Evolutionary conservation across 2,329 filamentous ascomycete genomes (phyloP), one percentile per base, ranked within the genome.

Genomic region (Bipolaris zeicola): DNA sequence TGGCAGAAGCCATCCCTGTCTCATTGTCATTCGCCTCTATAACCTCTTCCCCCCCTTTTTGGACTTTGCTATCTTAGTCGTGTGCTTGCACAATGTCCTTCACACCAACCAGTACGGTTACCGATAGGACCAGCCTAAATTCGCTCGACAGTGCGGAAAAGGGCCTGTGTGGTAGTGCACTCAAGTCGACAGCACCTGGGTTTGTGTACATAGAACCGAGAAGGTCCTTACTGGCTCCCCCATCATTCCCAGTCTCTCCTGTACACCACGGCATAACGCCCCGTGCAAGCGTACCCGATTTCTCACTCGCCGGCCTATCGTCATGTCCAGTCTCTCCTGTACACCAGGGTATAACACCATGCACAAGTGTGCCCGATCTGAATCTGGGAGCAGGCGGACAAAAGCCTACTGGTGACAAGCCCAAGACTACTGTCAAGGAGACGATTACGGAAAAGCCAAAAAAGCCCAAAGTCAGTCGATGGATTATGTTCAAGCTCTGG

Each of bases 241-340:
- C 60, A 3, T 39, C 65, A 1, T 58, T 66, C 5, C 66, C 68
- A 1, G 49, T 57, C 5, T 71, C 70, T 5, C 70, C 72, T 38
- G 62, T 75, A 6, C 72, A 73, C 44, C 67, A 75, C 50, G 71
- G 71, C 7, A 75, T 73, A 37, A 74, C 72, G 37, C 71, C 72
- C 6, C 58, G 65, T 46, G 62, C 69, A 38, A 74, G 71, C 45
- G 65, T 73, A 37, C 71, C 72, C 20, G 70, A 73, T 41, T 64
- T 74, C 2, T 66, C 65, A 14, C 50, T 75, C n/a, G 57, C 65
- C 28, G 2, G 28, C 10, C 48, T 60, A 16, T 55, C 60, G 2
- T 39, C 65, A 1, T 58, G 64, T 7, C 66, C 68, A 1, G 47
- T 57, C 6, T 72, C 70, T 5, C 70, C 72, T 38, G 62, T 75